Percentiles rank a stretch among this genome's conserved stretches.
phyloP scores from a whole-genome alignment of 2,329 filamentous ascomycete genomes.

The Phoma sp. region DNA sequence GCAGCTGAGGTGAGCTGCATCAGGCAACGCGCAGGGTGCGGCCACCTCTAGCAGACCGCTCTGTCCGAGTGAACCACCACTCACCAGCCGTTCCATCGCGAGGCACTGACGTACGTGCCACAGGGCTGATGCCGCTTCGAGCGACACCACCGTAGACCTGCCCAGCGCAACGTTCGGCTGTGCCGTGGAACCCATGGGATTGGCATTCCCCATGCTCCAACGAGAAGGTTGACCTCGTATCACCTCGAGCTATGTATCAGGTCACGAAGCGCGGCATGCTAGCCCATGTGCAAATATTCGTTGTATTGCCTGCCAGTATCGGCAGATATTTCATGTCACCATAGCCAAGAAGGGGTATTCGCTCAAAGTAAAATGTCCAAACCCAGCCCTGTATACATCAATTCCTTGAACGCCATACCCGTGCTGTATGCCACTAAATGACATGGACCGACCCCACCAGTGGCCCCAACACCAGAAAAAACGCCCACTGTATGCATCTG shows the following conservation, averaged over 20 bases:
- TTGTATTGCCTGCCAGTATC: not conserved
- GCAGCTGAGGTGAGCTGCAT: conserved; percentile 5
- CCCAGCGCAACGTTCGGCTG: conserved; percentile 6
- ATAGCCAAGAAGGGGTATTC: conserved; percentile 1
- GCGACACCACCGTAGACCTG: conserved; percentile 2
- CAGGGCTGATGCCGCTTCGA: conserved; percentile 18
- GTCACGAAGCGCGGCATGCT: not conserved
- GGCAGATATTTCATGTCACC: not conserved
- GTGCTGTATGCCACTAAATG: conserved; percentile 1
- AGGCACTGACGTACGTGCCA: conserved; percentile 10
- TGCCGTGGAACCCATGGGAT: conserved; percentile 6
- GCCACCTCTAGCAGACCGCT: conserved; percentile 26
- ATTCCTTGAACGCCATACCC: conserved; percentile 9
- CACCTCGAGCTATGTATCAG: conserved; percentile 1
- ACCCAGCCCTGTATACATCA: not conserved
- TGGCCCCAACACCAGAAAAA: not conserved
- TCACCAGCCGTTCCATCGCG: not conserved
- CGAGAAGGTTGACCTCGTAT: conserved; percentile 6
- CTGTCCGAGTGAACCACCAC: conserved; percentile 11
- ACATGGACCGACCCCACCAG: conserved; percentile 1
- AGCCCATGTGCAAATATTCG: too few relatives aligned
- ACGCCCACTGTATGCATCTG: not conserved
- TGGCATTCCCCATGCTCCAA: conserved; percentile 6
- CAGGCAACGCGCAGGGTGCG: not conserved
- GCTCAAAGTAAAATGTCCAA: not conserved